Percentiles rank a stretch among this genome's conserved stretches.
These are phyloP conservation scores for Phlebiopsis gigantea DNA, from an alignment of 768 basidiomycete species.

Conservation along the genomic window DNA sequence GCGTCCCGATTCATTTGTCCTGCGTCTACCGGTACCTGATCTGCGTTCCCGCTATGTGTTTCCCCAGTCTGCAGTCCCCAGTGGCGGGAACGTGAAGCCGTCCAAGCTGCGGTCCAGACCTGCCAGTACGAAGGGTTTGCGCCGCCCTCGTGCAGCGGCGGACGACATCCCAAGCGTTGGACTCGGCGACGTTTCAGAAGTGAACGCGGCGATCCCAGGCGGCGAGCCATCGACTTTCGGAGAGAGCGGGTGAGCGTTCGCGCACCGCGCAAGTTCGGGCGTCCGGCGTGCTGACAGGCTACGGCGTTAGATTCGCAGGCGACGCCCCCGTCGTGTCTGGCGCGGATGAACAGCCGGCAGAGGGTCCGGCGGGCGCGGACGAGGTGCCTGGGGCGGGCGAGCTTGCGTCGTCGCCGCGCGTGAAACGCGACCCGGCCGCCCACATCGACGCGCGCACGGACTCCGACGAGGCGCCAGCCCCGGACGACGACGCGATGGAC, in stretches of 20 bases:
- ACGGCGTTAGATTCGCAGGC: too few species aligned
- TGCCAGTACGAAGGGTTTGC: background rate
- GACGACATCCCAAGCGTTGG: too few species aligned
- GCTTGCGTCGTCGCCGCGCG: background rate
- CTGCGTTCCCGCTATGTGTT: background rate
- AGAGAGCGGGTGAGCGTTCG: too few species aligned
- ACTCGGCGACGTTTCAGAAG: too few species aligned
- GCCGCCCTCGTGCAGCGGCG: background rate
- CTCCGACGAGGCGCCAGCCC: background rate
- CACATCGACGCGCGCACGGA: background rate
- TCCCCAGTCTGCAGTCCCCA: constrained; percentile 16
- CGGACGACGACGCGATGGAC: too few species aligned
- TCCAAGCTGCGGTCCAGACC: constrained; percentile 11
- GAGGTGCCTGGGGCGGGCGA: background rate
- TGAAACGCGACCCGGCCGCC: background rate
- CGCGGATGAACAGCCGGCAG: background rate
- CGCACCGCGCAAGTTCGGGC: too few species aligned
- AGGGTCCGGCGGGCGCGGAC: too few species aligned
- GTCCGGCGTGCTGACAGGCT: too few species aligned
- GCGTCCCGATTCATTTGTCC: background rate
- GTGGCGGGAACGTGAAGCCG: constrained; percentile 19
- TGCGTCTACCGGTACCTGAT: constrained; percentile 2
- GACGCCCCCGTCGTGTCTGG: too few species aligned
- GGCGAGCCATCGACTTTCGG: too few species aligned
- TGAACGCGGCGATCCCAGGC: too few species aligned